Percentiles rank a stretch among this genome's conserved stretches.
Conservation (phyloP, 306 rosid genomes). For the Malus sieversii region DNA sequence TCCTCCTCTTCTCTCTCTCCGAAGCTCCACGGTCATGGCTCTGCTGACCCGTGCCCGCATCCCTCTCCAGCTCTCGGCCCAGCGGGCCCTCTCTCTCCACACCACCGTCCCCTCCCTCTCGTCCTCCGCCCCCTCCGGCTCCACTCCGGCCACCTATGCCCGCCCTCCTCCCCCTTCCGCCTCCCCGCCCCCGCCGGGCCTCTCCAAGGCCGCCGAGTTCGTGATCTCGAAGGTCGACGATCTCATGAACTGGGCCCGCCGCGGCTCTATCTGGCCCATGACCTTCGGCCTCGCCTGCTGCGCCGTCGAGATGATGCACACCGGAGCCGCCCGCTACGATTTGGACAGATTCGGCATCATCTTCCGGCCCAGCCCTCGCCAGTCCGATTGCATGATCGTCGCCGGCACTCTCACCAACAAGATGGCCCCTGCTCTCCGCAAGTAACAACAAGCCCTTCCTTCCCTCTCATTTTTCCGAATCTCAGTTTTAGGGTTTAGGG, state of each 20-base stretch:
- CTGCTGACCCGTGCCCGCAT: slow-evolving; percentile 49
- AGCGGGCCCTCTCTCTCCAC: slow-evolving; percentile 47
- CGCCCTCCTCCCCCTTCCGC: slow-evolving; percentile 57
- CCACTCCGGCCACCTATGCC: slow-evolving; percentile 47
- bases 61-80: slow-evolving; percentile 39
- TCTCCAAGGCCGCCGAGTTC: slow-evolving; percentile 77
- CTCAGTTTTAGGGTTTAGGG: neutral
- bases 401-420: slow-evolving; percentile 98
- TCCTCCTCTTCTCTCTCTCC: neutral
- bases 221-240: slow-evolving; percentile 91
- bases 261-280: slow-evolving; percentile 96
- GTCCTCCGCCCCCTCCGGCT: slow-evolving; percentile 17
- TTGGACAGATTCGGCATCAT: slow-evolving; percentile 89
- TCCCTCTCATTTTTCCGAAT: neutral
- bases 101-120: slow-evolving; percentile 52
- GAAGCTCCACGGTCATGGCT: slow-evolving; percentile 27
- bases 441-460: slow-evolving; percentile 27
- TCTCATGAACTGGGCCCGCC: slow-evolving; percentile 94
- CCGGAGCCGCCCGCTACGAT: slow-evolving; percentile 92
- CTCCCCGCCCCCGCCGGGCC: slow-evolving; percentile 46
- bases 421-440: slow-evolving; percentile 99
- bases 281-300: slow-evolving; percentile 98
- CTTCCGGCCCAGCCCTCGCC: slow-evolving; percentile 96
- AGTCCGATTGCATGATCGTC: slow-evolving; percentile 92
- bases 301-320: slow-evolving; percentile 99